Base-by-base conservation (phyloP, 148 eudicot species). In the Vaccinium vitisidaea region DNA sequence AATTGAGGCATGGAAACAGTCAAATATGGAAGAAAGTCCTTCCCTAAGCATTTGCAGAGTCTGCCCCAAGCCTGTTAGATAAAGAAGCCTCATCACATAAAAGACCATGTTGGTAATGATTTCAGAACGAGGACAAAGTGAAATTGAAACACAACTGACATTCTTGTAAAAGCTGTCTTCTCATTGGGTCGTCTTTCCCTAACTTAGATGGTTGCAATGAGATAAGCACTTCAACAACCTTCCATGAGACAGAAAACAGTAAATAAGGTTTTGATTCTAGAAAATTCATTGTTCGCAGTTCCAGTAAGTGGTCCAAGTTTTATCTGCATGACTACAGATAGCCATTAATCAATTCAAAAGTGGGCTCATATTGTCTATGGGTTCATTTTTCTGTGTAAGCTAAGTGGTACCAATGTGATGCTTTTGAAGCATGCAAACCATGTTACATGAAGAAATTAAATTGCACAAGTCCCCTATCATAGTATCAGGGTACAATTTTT, bases 1-100 rank as follows among this genome's bases (percentile, higher is more conserved):
- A 90, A 84, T n/a, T 90, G 90, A 55, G 90, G 90, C 92, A 90
- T 90, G 50, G 88, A 88, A 76, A 88, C 90, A 86, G 78, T 84
- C 92, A 90, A 84, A 71, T 88, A 90, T 18, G 92, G 92, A 74
- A 90, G 87, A 73, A 90, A 88, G 78, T 90, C 92, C 82, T 88
- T 88, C 74, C 92, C 90, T 52, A 90, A 84, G 81, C 92, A 90
- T 79, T 90, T 90, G 88, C 92, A 90, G 32, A 88, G 90, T 86
- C 92, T 88, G 59, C 90, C 88, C 92, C 90, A 90, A 23, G 92
- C 92, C 92, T 90, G 86, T 75, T 78, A 75, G 13, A 80, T 58
- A 10, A 55, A 7, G 59, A 10, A 43, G 74, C 74, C 16, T 82
- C 10, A 82, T 82, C 21, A 80, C 36, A 84, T 21, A 15, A 39